Conservation (phyloP, 129 eudicot species). For the Arctium minus region DNA sequence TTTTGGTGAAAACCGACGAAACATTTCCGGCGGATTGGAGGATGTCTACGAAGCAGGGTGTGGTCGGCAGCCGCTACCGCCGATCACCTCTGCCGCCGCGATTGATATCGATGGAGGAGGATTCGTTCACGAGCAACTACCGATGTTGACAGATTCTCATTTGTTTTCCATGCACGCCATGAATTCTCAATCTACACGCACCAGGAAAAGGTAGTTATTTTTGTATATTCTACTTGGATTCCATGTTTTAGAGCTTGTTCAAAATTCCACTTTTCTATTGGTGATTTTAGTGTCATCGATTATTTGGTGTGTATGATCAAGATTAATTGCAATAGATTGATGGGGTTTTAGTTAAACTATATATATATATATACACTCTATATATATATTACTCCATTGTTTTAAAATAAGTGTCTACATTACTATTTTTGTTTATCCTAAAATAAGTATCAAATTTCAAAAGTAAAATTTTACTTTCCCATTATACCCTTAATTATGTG, state of each 20-base stretch:
- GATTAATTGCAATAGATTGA: neutral
- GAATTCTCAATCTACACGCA: constrained; percentile 25
- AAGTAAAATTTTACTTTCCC: too few relatives aligned
- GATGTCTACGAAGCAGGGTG: constrained; percentile 42
- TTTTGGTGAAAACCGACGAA: neutral
- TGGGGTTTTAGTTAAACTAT: neutral
- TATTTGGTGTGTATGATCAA: neutral
- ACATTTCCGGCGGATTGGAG: constrained; percentile 38
- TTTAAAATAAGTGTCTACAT: too few relatives aligned
- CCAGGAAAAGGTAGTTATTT: constrained; percentile 41
- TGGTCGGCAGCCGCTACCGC: neutral
- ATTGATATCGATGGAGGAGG: constrained; percentile 17
- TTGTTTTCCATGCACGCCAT: constrained; percentile 31
- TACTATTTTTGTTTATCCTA: too few relatives aligned
- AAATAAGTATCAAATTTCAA: too few relatives aligned
- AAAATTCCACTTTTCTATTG: neutral
- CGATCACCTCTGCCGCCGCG: constrained; percentile 10
- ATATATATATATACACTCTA: too few relatives aligned
- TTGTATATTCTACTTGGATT: neutral
- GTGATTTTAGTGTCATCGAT: neutral
- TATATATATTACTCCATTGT: too few relatives aligned
- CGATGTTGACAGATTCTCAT: constrained; percentile 27
- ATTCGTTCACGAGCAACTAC: constrained; percentile 14
- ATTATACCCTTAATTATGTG: too few relatives aligned
- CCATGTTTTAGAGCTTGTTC: neutral